Percentiles rank a stretch among this genome's conserved stretches.
These are phyloP conservation scores for Phytophthora foliorum DNA, from an alignment of 352 stramenopile genomes.

Conservation along the genomic window DNA sequence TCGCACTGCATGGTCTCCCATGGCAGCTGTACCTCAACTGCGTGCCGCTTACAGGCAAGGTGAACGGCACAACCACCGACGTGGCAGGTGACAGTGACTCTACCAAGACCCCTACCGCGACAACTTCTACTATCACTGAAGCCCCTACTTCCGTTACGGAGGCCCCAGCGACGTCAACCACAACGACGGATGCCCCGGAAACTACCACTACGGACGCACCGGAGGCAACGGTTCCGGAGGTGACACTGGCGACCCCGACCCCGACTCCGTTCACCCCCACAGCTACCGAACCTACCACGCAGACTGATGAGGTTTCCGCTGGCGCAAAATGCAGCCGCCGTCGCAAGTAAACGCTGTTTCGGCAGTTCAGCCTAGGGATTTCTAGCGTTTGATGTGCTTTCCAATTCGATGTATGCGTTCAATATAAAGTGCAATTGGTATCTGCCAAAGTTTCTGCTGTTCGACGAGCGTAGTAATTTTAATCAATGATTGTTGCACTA, in stretches of 20 bases:
- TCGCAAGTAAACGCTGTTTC: constrained; percentile 21
- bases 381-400: neutral
- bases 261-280: constrained; percentile 15
- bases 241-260: constrained; percentile 11
- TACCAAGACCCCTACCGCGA: constrained; percentile 2
- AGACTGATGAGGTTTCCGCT: constrained; percentile 9
- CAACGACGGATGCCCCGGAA: constrained; percentile 11
- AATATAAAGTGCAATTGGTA: neutral
- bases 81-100: constrained; percentile 15
- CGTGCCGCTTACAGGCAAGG: constrained; percentile 26
- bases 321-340: constrained; percentile 40
- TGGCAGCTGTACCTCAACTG: constrained; percentile 73
- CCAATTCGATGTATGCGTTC: constrained; percentile 10
- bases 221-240: constrained; percentile 21
- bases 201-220: constrained; percentile 22
- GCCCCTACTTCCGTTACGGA: constrained; percentile 17
- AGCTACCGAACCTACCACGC: constrained; percentile 16
- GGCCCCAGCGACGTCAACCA: constrained; percentile 7
- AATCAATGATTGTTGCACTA: neutral
- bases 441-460: neutral
- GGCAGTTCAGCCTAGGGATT: neutral
- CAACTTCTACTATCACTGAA: constrained; percentile 2
- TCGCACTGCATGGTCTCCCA: constrained; percentile 55
- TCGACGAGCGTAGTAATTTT: constrained; percentile 1
- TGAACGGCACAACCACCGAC: constrained; percentile 11